These are phyloP conservation scores for Saccharomycopsis guyanensis DNA, from an alignment of 805 yeast genomes.

Conservation along the genomic window DNA sequence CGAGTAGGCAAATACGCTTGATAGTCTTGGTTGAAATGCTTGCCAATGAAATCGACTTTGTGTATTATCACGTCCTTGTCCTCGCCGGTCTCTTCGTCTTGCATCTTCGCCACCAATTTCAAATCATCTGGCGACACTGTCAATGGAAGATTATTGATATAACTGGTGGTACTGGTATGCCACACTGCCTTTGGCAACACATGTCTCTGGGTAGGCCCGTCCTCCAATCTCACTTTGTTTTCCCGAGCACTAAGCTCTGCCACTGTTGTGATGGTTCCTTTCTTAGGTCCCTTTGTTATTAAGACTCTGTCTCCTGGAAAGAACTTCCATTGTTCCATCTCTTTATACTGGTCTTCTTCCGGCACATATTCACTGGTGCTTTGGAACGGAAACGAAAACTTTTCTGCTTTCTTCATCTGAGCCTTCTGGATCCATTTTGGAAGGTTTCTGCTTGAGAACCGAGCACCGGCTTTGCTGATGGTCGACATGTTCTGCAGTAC, in stretches of 20 bases:
- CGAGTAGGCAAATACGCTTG: conserved; percentile 71
- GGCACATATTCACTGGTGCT: conserved; percentile 25
- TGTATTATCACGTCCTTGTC: conserved; percentile 72
- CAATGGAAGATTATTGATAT: conserved; percentile 62
- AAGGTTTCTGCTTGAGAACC: neutral
- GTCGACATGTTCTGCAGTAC: conserved; percentile 1
- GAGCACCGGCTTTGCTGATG: conserved; percentile 2
- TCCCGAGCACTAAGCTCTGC: conserved; percentile 49
- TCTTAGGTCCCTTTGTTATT: conserved; percentile 58
- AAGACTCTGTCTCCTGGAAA: conserved; percentile 74
- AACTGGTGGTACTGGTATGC: conserved; percentile 64
- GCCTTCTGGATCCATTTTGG: conserved; percentile 1
- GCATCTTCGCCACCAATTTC: conserved; percentile 71
- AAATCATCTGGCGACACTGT: conserved; percentile 53
- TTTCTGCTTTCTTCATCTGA: neutral
- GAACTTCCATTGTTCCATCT: conserved; percentile 49
- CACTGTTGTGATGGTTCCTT: conserved; percentile 69
- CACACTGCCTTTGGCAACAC: conserved; percentile 69
- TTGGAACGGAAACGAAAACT: conserved; percentile 5
- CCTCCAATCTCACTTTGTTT: conserved; percentile 60
- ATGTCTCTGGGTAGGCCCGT: conserved; percentile 54
- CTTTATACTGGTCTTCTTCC: conserved; percentile 30
- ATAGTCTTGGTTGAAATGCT: conserved; percentile 67
- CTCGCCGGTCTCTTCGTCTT: conserved; percentile 52
- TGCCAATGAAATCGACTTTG: conserved; percentile 57